Base-by-base conservation (phyloP, 2,329 filamentous ascomycete genomes). In the Colletotrichum cereale region DNA sequence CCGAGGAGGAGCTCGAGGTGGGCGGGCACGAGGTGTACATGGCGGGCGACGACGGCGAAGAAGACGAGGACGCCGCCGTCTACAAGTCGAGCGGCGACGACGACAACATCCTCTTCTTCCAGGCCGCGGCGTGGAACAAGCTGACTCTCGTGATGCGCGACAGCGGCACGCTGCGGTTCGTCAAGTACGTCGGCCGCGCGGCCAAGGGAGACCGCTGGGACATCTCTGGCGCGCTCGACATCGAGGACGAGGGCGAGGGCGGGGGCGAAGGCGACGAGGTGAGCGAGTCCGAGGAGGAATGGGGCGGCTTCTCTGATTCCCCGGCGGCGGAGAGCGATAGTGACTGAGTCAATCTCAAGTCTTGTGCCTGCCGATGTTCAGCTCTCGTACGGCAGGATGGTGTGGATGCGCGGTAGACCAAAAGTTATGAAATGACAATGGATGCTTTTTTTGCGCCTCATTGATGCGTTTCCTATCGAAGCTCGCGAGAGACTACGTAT, bases 161-260 rank as follows among this genome's bases (percentile, higher is more conserved):
- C 79, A 90, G 89, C 75, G 95, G 94, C 18, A 92, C 93, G 18
- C 86, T 99, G 78, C 92, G 94, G 80, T 99, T 99, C 79, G 95
- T 98, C 78, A 99, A 98, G 85, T 99, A 98, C 80, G 92, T 99
- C 29, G 97, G 93, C 81, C 87, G 87, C 71, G 89, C 87, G 62
- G 96, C 96, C 10, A 89, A 89, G 78, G 96, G 96, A 0, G 96
- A 98, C 82, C 88, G 96, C 53, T 98, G 95, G 94, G 96, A 99
- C 83, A 86, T 98, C 61, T 92, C 90, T 57, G 96, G 91, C 0
- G 90, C 90, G 42, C 94, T 93, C 80, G 93, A 92, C 31, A 91
- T 97, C 40, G 87, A 88, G 73, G 87, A 89, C 70, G 79, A 84
- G 47, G 87, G 87, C 1, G 85, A 82, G 1, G 84, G 82, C 0